Base-by-base conservation (phyloP, 805 yeast species). In the Millerozyma acaciae region DNA sequence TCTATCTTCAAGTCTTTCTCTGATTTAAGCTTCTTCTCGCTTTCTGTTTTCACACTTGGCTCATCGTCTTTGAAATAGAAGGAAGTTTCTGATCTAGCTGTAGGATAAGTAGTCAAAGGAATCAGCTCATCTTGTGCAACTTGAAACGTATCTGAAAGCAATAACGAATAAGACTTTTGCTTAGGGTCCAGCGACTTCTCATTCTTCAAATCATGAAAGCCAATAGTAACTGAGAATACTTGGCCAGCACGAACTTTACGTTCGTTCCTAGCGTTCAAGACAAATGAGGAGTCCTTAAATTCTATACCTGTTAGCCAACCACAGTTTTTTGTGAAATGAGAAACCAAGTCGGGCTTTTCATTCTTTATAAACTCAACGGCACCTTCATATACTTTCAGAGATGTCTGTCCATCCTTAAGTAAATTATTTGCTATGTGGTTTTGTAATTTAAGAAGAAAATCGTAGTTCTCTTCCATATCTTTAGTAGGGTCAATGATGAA, bases 241-340 rank as follows among this genome's bases (percentile, higher is more conserved):
- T 86, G 80, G 26, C 89, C 90, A 38, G 79, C 82, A 38, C 71
- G 71, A 32, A 90, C 62, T 15, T 55, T 61, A 44, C 90, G 70
- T 24, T 80, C 84, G 55, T 78, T 83, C 49, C 84, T 88, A 16
- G 75, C 70, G 50, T 83, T 84, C 34, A 90, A 64, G 12, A 87
- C 69, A 43, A 84, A 76, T 2, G 80, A 65, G 1, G 89, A 71
- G 56, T 88, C 96, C 59, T 95, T 75, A 51, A 85, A 86, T 50
- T 87, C 96, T 40, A 90, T 73, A 38, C 97, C 97, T 36, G 85
- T 80, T 37, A 85, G 68, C 75, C 93, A 85, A 33, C 97, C 97
- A 42, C 81, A 74, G 49, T 85, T 85, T 51, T 84, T 84, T 30
- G 88, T 71, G 45, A 88, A 82, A 47, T 75, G 65, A 16, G 63